Base-by-base conservation (phyloP, 805 yeast species). In the Saturnispora ahearnii region DNA sequence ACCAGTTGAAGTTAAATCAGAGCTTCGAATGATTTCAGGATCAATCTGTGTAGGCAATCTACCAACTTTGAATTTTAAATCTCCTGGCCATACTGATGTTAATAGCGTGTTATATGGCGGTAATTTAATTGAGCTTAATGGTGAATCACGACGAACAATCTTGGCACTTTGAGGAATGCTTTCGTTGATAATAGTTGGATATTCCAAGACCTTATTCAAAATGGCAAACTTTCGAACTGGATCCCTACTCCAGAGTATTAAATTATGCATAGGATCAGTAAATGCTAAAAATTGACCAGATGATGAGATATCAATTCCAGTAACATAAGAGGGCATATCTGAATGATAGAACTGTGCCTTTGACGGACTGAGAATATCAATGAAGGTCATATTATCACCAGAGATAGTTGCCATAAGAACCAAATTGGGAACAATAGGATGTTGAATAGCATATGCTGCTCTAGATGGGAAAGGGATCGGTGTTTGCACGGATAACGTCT, bases 401-500 rank as follows among this genome's bases (percentile, higher is more conserved):
- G 77, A 65, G 21, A 73, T 73, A 0, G 96, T 84, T 0, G 87
- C 84, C 7, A 87, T 80, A 4, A 88, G 63, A 42, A 88, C 78
- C 33, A 84, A 80, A 36, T 86, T 84, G 5, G 96, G 85, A 45
- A 89, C 62, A 53, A 85, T 84, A 6, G 98, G 97, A 67, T 91
- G 97, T 53, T 91, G 73, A 45, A 85, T 74, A 1, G 84, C 93
- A 61, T 77, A 85, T 9, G 85, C 74, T 0, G 98, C 96, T 11
- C 97, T 97, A 0, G 89, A 83, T 0, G 93, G 89, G 59, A 89
- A 88, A 4, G 96, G 79, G 7, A 91, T 73, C 3, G 97, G 96
- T 0, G 95, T 72, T 49, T 82, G 65, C 2, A 89, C 75, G 47
- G 78, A 75, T 78, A 86, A 71, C 51, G 80, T 76, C 53, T 95